phyloP scores from a whole-genome alignment of 768 basidiomycete genomes.

The Chalciporus pseudorubinellus region DNA sequence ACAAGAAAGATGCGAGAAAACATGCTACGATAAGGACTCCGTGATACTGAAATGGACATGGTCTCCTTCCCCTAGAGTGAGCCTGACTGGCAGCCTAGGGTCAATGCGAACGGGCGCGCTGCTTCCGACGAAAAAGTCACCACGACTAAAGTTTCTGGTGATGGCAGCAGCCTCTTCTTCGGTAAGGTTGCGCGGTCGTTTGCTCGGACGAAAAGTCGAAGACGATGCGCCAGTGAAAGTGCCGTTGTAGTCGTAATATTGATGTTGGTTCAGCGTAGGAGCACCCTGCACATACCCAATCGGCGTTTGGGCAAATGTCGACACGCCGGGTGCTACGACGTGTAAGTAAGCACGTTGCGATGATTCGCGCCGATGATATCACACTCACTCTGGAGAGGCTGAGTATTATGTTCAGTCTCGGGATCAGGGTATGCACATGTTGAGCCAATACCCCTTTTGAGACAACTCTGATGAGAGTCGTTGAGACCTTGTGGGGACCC shows the following conservation, averaged over 20 bases:
- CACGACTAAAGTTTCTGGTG: slow-evolving; percentile 76
- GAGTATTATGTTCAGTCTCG: slow-evolving; percentile 50
- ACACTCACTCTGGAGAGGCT: slow-evolving; percentile 28
- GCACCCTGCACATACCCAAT: slow-evolving; percentile 38
- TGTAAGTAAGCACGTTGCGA: slow-evolving; percentile 7
- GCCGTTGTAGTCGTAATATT: slow-evolving; percentile 77
- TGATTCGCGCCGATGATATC: background rate
- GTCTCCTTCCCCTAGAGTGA: slow-evolving; percentile 79
- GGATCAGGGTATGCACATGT: slow-evolving; percentile 78
- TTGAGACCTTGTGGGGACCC: slow-evolving; percentile 2
- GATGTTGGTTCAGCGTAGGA: slow-evolving; percentile 54
- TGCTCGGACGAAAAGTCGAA: slow-evolving; percentile 76
- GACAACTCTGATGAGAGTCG: slow-evolving; percentile 61
- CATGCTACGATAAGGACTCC: slow-evolving; percentile 42
- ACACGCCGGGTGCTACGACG: slow-evolving; percentile 32
- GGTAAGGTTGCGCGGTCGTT: slow-evolving; percentile 75
- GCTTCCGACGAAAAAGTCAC: slow-evolving; percentile 79
- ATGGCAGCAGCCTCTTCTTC: slow-evolving; percentile 84
- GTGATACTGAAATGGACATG: slow-evolving; percentile 69
- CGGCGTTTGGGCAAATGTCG: slow-evolving; percentile 38
- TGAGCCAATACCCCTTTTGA: slow-evolving; percentile 73
- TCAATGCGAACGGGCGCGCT: slow-evolving; percentile 84
- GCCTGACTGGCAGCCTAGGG: slow-evolving; percentile 72
- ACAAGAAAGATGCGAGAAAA: slow-evolving; percentile 13
- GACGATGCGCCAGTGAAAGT: slow-evolving; percentile 66